Evolutionary conservation across 2,329 filamentous ascomycete genomes (phyloP).

Genomic region (Cercospora sp.): DNA sequence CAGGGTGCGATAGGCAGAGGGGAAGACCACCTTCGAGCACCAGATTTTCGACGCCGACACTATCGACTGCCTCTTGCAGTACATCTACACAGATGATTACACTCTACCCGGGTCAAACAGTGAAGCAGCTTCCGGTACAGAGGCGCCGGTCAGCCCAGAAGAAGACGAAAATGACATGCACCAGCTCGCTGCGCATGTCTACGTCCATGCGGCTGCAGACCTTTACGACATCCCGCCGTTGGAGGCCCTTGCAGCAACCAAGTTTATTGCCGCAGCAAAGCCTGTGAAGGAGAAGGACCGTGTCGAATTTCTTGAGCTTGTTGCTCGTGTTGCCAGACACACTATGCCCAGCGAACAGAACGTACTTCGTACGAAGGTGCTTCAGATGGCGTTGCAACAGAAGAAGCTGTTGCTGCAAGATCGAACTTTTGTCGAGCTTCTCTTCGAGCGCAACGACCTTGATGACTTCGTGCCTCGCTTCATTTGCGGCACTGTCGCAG

Average conservation of each 20-base stretch:
- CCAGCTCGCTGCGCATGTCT: slow-evolving; percentile 16
- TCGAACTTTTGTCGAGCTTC: neutral
- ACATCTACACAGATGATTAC: too few relatives aligned
- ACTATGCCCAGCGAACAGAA: neutral
- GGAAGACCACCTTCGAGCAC: too few relatives aligned
- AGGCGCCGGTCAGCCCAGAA: too few relatives aligned
- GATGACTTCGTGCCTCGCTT: slow-evolving; percentile 1
- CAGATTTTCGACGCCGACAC: too few relatives aligned
- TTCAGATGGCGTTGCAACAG: slow-evolving; percentile 1
- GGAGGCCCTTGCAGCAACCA: slow-evolving; percentile 8
- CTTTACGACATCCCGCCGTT: slow-evolving; percentile 19
- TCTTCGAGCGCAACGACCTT: neutral
- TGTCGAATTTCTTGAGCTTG: neutral
- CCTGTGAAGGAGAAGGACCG: neutral
- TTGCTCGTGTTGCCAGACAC: neutral
- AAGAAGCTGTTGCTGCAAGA: neutral
- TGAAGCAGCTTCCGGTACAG: too few relatives aligned
- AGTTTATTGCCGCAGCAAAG: neutral
- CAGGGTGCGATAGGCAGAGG: too few relatives aligned
- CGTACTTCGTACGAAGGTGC: slow-evolving; percentile 1
- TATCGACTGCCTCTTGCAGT: too few relatives aligned
- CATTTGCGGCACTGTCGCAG: neutral
- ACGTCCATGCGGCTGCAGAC: slow-evolving; percentile 16
- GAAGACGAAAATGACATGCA: neutral
- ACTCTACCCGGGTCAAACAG: too few relatives aligned